phyloP scores from a whole-genome alignment of 495 filamentous ascomycete genomes.

The Aspergillus indologenus region DNA sequence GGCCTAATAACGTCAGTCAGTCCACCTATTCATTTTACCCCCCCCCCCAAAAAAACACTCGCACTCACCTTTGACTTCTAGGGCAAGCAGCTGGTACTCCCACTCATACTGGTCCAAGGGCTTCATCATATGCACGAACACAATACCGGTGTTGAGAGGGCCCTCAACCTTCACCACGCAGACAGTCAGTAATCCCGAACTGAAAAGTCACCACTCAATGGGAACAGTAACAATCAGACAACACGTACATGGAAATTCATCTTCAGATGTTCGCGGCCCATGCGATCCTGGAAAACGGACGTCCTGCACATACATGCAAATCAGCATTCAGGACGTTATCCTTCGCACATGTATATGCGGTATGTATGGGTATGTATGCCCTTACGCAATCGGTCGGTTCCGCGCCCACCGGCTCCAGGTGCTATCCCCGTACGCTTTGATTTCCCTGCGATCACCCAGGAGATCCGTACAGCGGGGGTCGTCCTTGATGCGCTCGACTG shows the following conservation, averaged over 20 bases:
- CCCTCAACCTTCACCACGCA: slow-evolving; percentile 74
- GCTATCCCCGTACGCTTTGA: slow-evolving; percentile 80
- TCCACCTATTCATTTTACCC: too few relatives aligned
- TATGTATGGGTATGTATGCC: slow-evolving; percentile 23
- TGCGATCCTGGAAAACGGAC: slow-evolving; percentile 61
- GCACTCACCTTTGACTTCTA: slow-evolving; percentile 67
- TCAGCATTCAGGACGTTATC: not conserved
- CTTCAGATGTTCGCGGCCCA: slow-evolving; percentile 75
- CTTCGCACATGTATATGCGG: not conserved
- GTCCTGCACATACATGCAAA: slow-evolving; percentile 47
- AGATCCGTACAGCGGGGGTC: slow-evolving; percentile 67
- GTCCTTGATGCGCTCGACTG: slow-evolving; percentile 72
- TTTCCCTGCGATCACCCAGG: slow-evolving; percentile 73
- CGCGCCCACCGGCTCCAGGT: slow-evolving; percentile 79
- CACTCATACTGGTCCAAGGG: slow-evolving; percentile 59
- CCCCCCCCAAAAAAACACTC: too few relatives aligned
- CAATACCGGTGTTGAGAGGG: slow-evolving; percentile 68
- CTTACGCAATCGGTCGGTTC: slow-evolving; percentile 77
- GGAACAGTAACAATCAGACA: not conserved
- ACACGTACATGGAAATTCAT: slow-evolving; percentile 85
- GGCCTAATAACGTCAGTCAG: slow-evolving; percentile 25
- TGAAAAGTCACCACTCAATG: not conserved
- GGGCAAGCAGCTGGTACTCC: slow-evolving; percentile 73
- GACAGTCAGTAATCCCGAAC: slow-evolving; percentile 1
- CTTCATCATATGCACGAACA: slow-evolving; percentile 74